A percentile compares a stretch with the other conserved stretches of the same genome.
Evolutionary conservation across 305 asterid species (phyloP).

Genomic region (Petunia hybrid): DNA sequence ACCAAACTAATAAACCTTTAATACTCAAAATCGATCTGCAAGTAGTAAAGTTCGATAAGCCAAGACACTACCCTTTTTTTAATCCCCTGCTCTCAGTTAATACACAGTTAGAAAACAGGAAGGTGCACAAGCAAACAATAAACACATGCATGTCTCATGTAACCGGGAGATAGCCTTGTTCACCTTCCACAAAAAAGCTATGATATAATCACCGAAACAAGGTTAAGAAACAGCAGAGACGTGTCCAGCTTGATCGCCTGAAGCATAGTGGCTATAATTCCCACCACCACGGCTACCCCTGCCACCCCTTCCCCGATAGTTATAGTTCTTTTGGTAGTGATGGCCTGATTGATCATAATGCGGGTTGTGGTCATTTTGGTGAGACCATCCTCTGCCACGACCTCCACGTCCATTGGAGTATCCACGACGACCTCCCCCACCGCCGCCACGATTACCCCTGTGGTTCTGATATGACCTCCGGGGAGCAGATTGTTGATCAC

Average conservation of each 20-base stretch:
- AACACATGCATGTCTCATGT: background rate
- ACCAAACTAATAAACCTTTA: background rate
- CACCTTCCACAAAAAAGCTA: background rate
- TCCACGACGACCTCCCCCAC: constrained; percentile 56
- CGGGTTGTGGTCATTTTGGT: constrained; percentile 60
- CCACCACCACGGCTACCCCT: constrained; percentile 59
- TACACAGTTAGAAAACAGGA: no score
- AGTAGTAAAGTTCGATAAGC: background rate
- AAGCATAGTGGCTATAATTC: constrained; percentile 42
- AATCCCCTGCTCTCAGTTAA: background rate
- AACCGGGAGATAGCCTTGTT: background rate
- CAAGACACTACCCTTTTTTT: background rate
- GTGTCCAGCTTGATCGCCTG: constrained; percentile 44
- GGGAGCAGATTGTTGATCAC: constrained; percentile 52
- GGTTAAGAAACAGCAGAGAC: constrained; percentile 53
- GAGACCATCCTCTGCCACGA: constrained; percentile 62
- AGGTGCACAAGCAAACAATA: background rate
- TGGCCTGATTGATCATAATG: constrained; percentile 63
- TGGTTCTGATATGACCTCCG: constrained; percentile 54
- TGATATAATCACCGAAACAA: background rate
- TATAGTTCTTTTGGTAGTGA: constrained; percentile 54
- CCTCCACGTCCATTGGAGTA: constrained; percentile 66
- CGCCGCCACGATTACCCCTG: constrained; percentile 60
- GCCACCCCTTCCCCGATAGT: constrained; percentile 77
- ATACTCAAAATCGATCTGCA: background rate